Evolutionary conservation across 345 rosid genomes (phyloP), one percentile per base, ranked within the genome.

Genomic region (Gynandropsis gynandra): DNA sequence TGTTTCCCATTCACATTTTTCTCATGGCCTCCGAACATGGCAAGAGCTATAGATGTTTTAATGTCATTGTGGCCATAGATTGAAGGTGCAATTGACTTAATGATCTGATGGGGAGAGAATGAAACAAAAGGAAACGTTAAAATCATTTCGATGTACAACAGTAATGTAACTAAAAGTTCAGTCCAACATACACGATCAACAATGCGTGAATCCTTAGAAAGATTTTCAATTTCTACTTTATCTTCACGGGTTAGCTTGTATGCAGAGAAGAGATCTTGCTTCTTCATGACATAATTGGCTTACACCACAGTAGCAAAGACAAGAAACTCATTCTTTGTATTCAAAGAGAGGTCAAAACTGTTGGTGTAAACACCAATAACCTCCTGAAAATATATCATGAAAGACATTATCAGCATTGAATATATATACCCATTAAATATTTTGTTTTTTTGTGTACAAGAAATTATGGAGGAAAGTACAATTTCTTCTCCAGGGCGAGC

Each of bases 1-100:
- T 92, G 98, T 64, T 87, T 92, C 61, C 98, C 96, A 77, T 76
- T 68, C 54, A 85, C 94, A 49, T 82, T 87, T 61, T 92, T 87
- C 79, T 92, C 97, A 63, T 92, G 98, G 38, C 97, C 98, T 64
- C 97, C 98, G 61, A 92, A 92, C 95, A 85, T 92, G 9, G 97
- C 93, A 59, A 92, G 93, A 32, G 98, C 74, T 39, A 92, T 56
- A 39, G 95, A 96, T 35, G 96, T 87, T 79, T 87, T 92, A 55
- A 92, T 87, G 76, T 82, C 97, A 21, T 85, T 97, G n/a, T 87
- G 98, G 46, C 98, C 97, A 69, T 92, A 87, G 43, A 92, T 92
- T 33, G 98, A 92, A 5, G 97, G 98, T 6, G 98, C 97, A 55
- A 87, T 81, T 42, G 97, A 92, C 81, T 92, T 87, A 49, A 92